These are phyloP conservation scores for Diaporthe ampelina DNA, from an alignment of 2,329 filamentous ascomycete species.

Conservation along the genomic window DNA sequence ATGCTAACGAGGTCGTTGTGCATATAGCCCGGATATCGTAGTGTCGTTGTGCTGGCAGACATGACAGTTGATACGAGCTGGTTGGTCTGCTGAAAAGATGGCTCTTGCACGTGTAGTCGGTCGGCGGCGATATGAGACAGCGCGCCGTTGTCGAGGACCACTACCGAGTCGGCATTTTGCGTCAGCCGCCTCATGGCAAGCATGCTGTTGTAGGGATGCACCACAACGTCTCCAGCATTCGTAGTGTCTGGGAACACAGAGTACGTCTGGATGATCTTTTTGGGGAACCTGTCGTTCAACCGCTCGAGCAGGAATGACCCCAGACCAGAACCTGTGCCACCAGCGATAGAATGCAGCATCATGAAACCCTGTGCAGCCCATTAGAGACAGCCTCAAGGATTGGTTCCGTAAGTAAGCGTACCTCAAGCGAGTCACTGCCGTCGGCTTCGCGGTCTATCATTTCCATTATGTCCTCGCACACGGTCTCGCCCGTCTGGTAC, in stretches of 20 bases:
- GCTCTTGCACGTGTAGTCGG: constrained; percentile 92
- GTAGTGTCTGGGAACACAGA: constrained; percentile 97
- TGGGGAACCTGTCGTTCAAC: constrained; percentile 97
- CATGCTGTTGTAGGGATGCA: constrained; percentile 98
- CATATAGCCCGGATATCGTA: constrained; percentile 99
- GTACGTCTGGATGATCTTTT: constrained; percentile 99
- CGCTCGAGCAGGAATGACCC: constrained; percentile 95
- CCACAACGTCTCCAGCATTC: constrained; percentile 89
- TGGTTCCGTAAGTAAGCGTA: constrained; percentile 50
- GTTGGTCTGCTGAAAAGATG: constrained; percentile 97
- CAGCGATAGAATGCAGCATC: constrained; percentile 98
- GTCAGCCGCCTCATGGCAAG: constrained; percentile 91
- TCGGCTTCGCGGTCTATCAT: constrained; percentile 99
- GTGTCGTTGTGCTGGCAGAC: constrained; percentile 96
- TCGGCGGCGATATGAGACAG: constrained; percentile 95
- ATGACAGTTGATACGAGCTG: constrained; percentile 98
- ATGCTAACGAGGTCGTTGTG: constrained; percentile 99
- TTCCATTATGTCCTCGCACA: constrained; percentile 98
- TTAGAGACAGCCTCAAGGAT: constrained; percentile 43
- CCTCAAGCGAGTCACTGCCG: constrained; percentile 96
- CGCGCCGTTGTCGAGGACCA: constrained; percentile 96
- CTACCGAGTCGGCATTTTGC: constrained; percentile 97
- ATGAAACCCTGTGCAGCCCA: constrained; percentile 81
- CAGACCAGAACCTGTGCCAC: constrained; percentile 95
- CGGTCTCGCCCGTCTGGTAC: constrained; percentile 90